Base-by-base conservation (phyloP, 192 early-diverging fungal genomes). In the Entophlyctis helioformis region DNA sequence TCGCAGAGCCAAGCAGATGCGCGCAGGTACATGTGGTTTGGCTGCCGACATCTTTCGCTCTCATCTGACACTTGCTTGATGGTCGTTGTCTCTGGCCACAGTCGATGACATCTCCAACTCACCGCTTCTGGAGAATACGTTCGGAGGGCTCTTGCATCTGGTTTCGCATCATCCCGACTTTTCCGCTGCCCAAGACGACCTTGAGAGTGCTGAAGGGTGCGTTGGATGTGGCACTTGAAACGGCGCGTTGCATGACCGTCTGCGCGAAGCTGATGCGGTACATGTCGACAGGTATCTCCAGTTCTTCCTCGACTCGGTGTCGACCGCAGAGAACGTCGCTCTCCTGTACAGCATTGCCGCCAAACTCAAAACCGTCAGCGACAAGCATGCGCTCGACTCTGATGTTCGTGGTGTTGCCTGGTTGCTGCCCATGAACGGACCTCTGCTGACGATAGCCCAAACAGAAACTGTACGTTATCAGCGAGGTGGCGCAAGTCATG, bases 121-220 rank as follows among this genome's bases (percentile, higher is more conserved):
- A 22, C 48, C 63, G 51, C 16, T 60, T 60, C 2, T 81, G 74
- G 40, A 88, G 76, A 43, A 64, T 67, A 48, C 62, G 69, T 23
- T 56, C 81, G 27, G 64, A 60, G 22, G 78, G 3, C 38, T 90
- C 22, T 50, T 92, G 16, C 79, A 89, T 42, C 51, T 89, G 27
- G 63, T 97, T 10, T 81, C 87, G 3, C 78, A 86, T 51, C 89
- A 94, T 51, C 86, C 90, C 1, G 89, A 93, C 59, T 91, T 86
- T 74, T 48, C 49, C 0, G 42, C 40, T 5, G 49, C 67, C 7
- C 29, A 50, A 0, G 47, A 64, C 1, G 73, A 75, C 48, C 57
- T 83, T 0, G 23, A 29, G 12, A 34, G 76, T 25, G 80, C 83
- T 52, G 53, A 71, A 48, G 56, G 23, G 64, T 66, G 50, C 39